Percentiles rank a stretch among this genome's conserved stretches.
phyloP scores from a whole-genome alignment of 257 asterid species.

The Solanum pennellii region DNA sequence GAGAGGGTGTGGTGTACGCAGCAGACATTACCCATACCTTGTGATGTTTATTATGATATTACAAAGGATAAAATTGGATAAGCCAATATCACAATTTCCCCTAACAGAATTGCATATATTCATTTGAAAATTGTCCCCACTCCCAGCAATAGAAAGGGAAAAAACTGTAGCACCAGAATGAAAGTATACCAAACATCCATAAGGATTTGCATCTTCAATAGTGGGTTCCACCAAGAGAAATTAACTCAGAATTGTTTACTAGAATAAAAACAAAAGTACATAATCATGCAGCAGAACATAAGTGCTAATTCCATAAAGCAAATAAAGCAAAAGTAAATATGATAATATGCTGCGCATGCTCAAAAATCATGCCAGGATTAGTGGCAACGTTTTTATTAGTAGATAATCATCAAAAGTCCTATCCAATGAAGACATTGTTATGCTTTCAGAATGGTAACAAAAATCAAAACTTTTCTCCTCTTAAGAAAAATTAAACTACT shows the following conservation, averaged over 20 bases:
- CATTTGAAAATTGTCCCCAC: background rate
- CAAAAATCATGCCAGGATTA: slow-evolving; percentile 10
- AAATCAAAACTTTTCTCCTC: background rate
- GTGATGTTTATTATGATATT: background rate
- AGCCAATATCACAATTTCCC: background rate
- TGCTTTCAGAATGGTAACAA: background rate
- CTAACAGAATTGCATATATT: background rate
- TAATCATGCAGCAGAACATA: background rate
- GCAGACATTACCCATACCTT: background rate
- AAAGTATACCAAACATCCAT: background rate
- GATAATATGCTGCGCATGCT: slow-evolving; percentile 24
- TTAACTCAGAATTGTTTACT: background rate
- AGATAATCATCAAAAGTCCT: background rate
- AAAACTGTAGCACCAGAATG: background rate
- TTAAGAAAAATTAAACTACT: background rate
- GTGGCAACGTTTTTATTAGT: slow-evolving; percentile 1
- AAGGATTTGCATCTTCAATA: background rate
- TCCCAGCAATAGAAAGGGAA: background rate
- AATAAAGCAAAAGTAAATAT: slow-evolving; percentile 15
- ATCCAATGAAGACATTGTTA: background rate
- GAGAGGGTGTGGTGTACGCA: background rate
- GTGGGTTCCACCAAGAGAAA: background rate
- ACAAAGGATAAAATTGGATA: background rate
- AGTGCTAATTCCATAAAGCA: background rate
- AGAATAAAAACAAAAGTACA: background rate